A percentile compares a stretch with the other conserved stretches of the same genome.
These are phyloP conservation scores for Pelargonium myrrhifolium DNA, from an alignment of 441 rosid genomes.

Conservation along the genomic window DNA sequence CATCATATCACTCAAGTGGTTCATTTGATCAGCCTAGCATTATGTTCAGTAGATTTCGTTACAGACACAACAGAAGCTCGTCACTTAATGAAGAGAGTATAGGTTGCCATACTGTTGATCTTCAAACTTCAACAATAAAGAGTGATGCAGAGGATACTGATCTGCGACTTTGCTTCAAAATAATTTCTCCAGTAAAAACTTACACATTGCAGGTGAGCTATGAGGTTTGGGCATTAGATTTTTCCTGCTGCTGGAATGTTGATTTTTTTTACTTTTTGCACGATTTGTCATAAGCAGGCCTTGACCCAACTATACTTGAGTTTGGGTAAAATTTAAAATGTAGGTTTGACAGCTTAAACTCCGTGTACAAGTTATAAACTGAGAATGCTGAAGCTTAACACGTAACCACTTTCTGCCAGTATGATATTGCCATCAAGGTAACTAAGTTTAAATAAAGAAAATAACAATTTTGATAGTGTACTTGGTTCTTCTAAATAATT, in stretches of 20 bases:
- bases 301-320: conserved; percentile 7
- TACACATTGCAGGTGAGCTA: conserved; percentile 73
- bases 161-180: conserved; percentile 82
- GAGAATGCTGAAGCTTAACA: background rate
- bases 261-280: conserved; percentile 7
- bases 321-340: background rate
- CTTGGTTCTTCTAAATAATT: too few relatives aligned
- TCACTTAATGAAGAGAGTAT: conserved; percentile 53
- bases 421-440: background rate
- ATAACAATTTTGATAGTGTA: too few relatives aligned
- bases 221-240: conserved; percentile 12
- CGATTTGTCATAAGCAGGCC: conserved; percentile 3
- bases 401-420: background rate
- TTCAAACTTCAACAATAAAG: conserved; percentile 61
- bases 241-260: background rate
- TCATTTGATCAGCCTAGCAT: conserved; percentile 54
- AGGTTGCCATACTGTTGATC: conserved; percentile 50
- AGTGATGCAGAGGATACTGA: conserved; percentile 72
- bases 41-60: conserved; percentile 68
- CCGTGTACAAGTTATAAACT: background rate
- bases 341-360: background rate
- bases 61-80: conserved; percentile 50
- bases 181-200: conserved; percentile 68
- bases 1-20: conserved; percentile 42
- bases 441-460: too few relatives aligned